Evolutionary conservation across 2,329 filamentous ascomycete species (phyloP), one percentile per base, ranked within the genome.

Genomic region (Chaetomium sp.): DNA sequence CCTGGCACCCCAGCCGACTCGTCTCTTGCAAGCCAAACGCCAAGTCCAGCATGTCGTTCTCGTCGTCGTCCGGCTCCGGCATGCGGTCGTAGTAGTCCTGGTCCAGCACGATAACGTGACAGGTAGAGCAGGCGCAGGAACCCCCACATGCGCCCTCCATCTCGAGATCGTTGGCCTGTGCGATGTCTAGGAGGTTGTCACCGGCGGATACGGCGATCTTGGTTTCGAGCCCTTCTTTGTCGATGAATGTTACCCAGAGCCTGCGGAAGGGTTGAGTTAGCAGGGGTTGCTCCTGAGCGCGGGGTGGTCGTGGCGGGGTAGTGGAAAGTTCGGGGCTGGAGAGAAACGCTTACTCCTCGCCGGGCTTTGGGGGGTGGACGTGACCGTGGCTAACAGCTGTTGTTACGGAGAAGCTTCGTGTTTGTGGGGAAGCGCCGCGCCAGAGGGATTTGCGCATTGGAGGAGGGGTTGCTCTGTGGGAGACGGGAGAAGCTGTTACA

Each of bases 121-220:
- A 96, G 5, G 91, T 96, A 55, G 88, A 94, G 75, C 91, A 96
- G 53, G 91, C 91, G 72, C 91, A 96, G 37, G 89, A 94, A 27
- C 91, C 94, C 63, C 94, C 94, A 68, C 94, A 99, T 10, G 94
- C 94, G 59, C 94, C 91, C 77, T 99, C 94, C 92, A 99, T 97
- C 71, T 99, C 94, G 43, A 99, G 77, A 68, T 97, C 92, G 71
- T 97, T 83, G 46, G 88, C 89, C 70, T 96, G 92, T 27, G 92
- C 94, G 67, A 99, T 92, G 67, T 97, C 92, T 53, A 99, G 79
- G 53, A 99, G 77, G 71, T 99, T 99, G 72, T 96, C 91, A 49
- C 94, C 94, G 65, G 88, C 84, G 11, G 83, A 78, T 7, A 96
- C 92, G 57, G 87, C 84, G 66, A 96, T 83, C 58, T 86, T 89